Evolutionary conservation across 2,329 filamentous ascomycete genomes (phyloP), one percentile per base, ranked within the genome.

Genomic region (Ascomycota sp.): DNA sequence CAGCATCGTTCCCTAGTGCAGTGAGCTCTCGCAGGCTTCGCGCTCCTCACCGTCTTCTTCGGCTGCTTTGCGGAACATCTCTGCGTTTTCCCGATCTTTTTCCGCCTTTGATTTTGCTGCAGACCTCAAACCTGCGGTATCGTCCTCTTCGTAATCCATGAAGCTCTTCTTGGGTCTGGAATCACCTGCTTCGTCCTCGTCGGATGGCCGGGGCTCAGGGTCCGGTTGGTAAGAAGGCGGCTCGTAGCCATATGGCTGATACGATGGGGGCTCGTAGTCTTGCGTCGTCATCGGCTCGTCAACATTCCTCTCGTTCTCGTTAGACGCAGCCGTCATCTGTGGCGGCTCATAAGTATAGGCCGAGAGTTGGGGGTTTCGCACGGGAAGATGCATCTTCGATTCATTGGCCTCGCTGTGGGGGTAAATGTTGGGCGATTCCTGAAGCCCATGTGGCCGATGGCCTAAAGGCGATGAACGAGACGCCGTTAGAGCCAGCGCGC

Each of bases 51-150:
- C 68, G 53, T 76, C 72, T 51, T 74, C 70, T 43, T 77, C 83
- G 1, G 82, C 86, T 19, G 80, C 81, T 49, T 75, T 82, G 32
- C 73, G 69, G 59, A 94, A 81, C 48, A 82, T 73, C 42, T 91
- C 85, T 33, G 82, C 76, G 28, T 85, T 83, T 48, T 82, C 77
- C 17, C 69, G 65, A 42, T 91, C 80, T 42, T 71, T 75, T 9
- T 77, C 73, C 24, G 65, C 56, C 47, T 75, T 73, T 2, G 53
- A 64, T 47, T 77, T 75, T 20, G 71, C 35, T 59, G 64, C 37
- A 58, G 55, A 2, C 25, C 48, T 57, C 26, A 56, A 37, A 6
- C 57, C 55, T 21, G 69, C 57, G 26, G 78, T 63, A 34, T 78
- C 69, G 17, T 81, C 78, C 9, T 83, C 76, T 20, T 86, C 79